phyloP scores from a whole-genome alignment of 768 basidiomycete species.

The Holtermanniella nyarrowii region DNA sequence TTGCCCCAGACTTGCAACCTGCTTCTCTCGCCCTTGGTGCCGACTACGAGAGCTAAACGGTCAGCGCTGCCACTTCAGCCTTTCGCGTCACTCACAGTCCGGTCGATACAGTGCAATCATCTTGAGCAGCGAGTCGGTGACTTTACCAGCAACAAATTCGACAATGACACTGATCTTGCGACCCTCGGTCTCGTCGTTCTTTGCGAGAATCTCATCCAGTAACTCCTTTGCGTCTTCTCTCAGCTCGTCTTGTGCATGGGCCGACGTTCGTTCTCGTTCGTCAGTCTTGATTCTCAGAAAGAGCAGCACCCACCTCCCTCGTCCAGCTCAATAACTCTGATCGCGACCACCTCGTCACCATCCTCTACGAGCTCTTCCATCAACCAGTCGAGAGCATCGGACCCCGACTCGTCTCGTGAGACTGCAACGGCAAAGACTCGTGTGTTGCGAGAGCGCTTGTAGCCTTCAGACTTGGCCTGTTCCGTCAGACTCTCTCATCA shows the following conservation, averaged over 20 bases:
- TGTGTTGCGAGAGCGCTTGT: slow-evolving; percentile 61
- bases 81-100: slow-evolving; percentile 22
- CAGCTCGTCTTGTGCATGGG: slow-evolving; percentile 33
- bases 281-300: slow-evolving; percentile 1
- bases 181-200: slow-evolving; percentile 66
- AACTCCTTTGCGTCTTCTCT: slow-evolving; percentile 79
- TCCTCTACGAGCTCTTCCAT: slow-evolving; percentile 61
- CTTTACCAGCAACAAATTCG: slow-evolving; percentile 84
- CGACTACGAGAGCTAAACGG: slow-evolving; percentile 62
- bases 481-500: neutral
- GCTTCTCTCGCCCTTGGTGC: slow-evolving; percentile 63
- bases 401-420: slow-evolving; percentile 76
- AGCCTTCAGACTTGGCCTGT: slow-evolving; percentile 68
- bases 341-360: slow-evolving; percentile 86
- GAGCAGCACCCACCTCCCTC: slow-evolving; percentile 53
- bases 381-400: slow-evolving; percentile 85
- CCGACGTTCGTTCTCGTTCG: slow-evolving; percentile 47
- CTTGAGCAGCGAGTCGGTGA: slow-evolving; percentile 81
- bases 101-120: slow-evolving; percentile 60
- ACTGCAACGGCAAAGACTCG: slow-evolving; percentile 84
- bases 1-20: slow-evolving; percentile 51
- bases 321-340: slow-evolving; percentile 79
- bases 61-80: neutral
- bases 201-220: slow-evolving; percentile 67
- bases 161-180: slow-evolving; percentile 84